Conservation (phyloP, 495 filamentous ascomycete genomes). For the Friedmanniomyces simplex region DNA sequence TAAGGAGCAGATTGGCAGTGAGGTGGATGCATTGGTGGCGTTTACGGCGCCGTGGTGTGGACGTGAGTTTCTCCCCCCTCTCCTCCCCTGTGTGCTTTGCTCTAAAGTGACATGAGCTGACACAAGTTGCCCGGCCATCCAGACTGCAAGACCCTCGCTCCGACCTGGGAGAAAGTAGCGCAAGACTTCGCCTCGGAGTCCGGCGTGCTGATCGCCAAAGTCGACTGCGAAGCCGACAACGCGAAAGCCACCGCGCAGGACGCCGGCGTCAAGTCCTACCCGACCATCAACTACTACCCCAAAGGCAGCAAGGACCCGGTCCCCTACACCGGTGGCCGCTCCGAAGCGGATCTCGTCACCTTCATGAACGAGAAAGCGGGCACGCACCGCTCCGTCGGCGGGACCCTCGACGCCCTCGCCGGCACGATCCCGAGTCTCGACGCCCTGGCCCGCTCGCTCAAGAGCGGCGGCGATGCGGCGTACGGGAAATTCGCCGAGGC, state of each 20-base stretch:
- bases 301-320: constrained; percentile 66
- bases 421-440: constrained; percentile 76
- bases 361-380: constrained; percentile 87
- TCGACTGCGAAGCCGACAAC: constrained; percentile 83
- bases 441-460: constrained; percentile 56
- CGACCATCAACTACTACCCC: constrained; percentile 97
- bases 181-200: constrained; percentile 68
- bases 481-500: constrained; percentile 58
- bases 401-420: constrained; percentile 65
- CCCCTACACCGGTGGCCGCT: constrained; percentile 66
- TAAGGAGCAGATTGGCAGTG: constrained; percentile 63
- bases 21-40: constrained; percentile 87
- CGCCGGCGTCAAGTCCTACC: constrained; percentile 75
- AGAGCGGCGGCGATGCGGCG: constrained; percentile 42
- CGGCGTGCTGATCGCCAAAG: constrained; percentile 78
- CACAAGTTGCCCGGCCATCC: not conserved
- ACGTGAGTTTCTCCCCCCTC: constrained; percentile 50
- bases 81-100: not conserved
- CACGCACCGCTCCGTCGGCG: constrained; percentile 74
- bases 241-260: constrained; percentile 64
- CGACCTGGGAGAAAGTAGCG: constrained; percentile 81
- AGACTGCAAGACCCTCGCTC: constrained; percentile 96
- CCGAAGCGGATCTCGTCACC: constrained; percentile 62
- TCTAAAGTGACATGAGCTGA: not conserved
- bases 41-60: constrained; percentile 98